Conservation (phyloP, 352 stramenopile species). For the Globisporangium takayamanum region DNA sequence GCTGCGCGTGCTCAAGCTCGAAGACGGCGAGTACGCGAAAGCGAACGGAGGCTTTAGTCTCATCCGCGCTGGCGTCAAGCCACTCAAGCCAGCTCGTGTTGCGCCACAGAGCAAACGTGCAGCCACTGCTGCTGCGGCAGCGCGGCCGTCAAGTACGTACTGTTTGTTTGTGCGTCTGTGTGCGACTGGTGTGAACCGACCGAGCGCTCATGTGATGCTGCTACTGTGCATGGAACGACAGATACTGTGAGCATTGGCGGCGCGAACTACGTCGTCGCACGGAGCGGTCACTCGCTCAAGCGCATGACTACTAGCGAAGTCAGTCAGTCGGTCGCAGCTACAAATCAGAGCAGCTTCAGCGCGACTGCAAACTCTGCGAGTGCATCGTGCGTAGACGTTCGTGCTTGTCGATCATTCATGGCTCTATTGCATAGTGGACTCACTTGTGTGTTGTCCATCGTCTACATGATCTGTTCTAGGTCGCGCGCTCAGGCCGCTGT, state of each 20-base stretch:
- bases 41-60: constrained; percentile 67
- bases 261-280: constrained; percentile 38
- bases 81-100: constrained; percentile 7
- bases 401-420: too few species aligned
- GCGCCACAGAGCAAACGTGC: neutral
- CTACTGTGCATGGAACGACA: constrained; percentile 9
- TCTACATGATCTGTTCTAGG: constrained; percentile 4
- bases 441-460: neutral
- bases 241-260: constrained; percentile 39
- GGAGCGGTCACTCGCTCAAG: constrained; percentile 36
- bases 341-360: constrained; percentile 5
- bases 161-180: neutral
- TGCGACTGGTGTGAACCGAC: too few species aligned
- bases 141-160: constrained; percentile 2
- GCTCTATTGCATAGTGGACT: neutral
- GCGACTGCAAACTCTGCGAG: constrained; percentile 13
- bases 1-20: constrained; percentile 43
- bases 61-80: constrained; percentile 48
- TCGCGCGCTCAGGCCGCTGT: constrained; percentile 45
- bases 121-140: neutral
- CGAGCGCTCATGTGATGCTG: constrained; percentile 1
- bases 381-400: constrained; percentile 22
- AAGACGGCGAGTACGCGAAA: constrained; percentile 73
- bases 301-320: constrained; percentile 24
- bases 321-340: constrained; percentile 9